Conservation (phyloP, 2,329 filamentous ascomycete species). For the Apiospora pterosperma region DNA sequence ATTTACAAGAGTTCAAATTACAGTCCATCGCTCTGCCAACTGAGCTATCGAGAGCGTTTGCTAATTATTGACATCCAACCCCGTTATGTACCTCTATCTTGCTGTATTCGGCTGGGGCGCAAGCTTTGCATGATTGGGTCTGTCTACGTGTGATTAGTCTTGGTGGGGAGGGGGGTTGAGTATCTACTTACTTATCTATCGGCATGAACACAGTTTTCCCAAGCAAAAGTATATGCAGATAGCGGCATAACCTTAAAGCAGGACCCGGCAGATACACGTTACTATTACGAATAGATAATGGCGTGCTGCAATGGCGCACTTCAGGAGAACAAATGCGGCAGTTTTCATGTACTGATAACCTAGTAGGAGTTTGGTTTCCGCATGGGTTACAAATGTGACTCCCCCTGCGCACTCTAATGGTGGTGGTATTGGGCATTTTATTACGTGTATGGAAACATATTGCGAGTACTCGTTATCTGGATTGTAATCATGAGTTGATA, state of each 20-base stretch:
- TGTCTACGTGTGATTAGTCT: neutral
- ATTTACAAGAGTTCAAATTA: constrained; percentile 6
- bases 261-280: neutral
- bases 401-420: no score
- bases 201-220: neutral
- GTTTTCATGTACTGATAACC: no score
- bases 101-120: neutral
- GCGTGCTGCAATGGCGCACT: neutral
- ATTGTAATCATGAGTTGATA: no score
- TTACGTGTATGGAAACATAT: no score
- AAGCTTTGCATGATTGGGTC: neutral
- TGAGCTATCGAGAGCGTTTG: constrained; percentile 5
- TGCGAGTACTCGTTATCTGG: no score
- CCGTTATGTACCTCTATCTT: neutral
- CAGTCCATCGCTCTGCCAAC: constrained; percentile 8
- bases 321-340: neutral
- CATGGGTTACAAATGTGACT: no score
- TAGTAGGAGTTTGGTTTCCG: no score
- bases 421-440: no score
- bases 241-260: neutral
- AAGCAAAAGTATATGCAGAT: neutral
- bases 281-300: neutral
- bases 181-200: no score
- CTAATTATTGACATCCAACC: neutral
- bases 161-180: neutral